Conservation (phyloP, 192 early-diverging fungal genomes). For the Coemansia aciculifera region DNA sequence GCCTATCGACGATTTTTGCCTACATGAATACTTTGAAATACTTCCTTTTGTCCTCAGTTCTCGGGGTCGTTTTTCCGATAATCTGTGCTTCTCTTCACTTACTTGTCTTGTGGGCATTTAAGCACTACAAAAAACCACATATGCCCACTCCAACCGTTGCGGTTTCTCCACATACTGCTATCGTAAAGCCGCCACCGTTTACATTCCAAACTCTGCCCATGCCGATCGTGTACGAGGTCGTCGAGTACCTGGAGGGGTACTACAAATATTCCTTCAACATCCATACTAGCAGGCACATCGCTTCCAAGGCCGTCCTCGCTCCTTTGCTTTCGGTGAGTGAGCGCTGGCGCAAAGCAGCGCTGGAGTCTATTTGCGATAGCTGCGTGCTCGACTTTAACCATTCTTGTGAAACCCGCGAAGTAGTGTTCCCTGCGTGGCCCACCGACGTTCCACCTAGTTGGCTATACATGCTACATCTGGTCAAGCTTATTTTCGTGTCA, state of each 20-base stretch:
- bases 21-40: no score
- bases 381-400: neutral
- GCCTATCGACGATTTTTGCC: no score
- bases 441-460: neutral
- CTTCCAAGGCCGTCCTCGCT: neutral
- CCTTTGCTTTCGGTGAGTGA: slow-evolving; percentile 1
- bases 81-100: no score
- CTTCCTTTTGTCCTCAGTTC: no score
- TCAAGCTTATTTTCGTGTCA: neutral
- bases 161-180: no score
- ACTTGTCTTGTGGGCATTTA: no score
- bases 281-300: neutral
- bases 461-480: neutral
- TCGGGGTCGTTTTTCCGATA: no score
- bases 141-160: no score
- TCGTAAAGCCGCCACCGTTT: no score
- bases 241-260: neutral
- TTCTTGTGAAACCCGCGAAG: neutral
- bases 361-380: neutral
- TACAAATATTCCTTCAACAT: neutral
- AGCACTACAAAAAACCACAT: no score
- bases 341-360: neutral
- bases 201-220: neutral
- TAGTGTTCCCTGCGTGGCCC: neutral
- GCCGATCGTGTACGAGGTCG: neutral